Evolutionary conservation across 257 asterid genomes (phyloP), one percentile per base, ranked within the genome.

Genomic region (Paraleonurus japonicus): DNA sequence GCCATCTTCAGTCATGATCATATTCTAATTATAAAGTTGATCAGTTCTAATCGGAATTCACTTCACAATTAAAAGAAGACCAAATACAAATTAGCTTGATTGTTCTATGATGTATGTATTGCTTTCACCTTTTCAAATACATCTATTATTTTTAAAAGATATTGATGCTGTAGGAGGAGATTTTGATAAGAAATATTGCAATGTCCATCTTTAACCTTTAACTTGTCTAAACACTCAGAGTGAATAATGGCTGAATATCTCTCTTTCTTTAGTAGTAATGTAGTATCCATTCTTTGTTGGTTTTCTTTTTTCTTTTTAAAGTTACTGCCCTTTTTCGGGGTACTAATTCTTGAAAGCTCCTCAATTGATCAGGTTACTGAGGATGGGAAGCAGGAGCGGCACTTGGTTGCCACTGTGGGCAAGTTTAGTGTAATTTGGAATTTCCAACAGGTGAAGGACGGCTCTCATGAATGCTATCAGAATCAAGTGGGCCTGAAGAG

Each of bases 361-460:
- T 3, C 39, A 39, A 64, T 68, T 75, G 69, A 53, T 53, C 79
- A 94, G 98, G 98, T 91, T 35, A 91, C 99, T 0, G 99, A 94
- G 79, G 85, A 87, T 12, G 98, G 98, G 70, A 94, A 79, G 83
- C 96, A 94, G 65, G 99, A 94, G 81, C 95, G 96, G 30, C 96
- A 94, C 81, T 83, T 94, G 65, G 99, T 94, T 41, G 96, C 97
- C 9, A 94, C 98, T 2, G 96, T 94, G 75, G 99, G 98, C 35
- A 94, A 94, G 87, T 94, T 94, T 32, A 94, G 98, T 45, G 97
- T 94, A n/a, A 89, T 91, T 79, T 94, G 99, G 99, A 94, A 89
- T 55, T 94, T 94, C 81, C 92, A 84, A 65, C 96, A 89, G 80
- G 99, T 94, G 85, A 94, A 94, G 80, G 96, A 91, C 54, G 89